Evolutionary conservation across 2,329 filamentous ascomycete genomes (phyloP).

Genomic region (Colletotrichum incanum): DNA sequence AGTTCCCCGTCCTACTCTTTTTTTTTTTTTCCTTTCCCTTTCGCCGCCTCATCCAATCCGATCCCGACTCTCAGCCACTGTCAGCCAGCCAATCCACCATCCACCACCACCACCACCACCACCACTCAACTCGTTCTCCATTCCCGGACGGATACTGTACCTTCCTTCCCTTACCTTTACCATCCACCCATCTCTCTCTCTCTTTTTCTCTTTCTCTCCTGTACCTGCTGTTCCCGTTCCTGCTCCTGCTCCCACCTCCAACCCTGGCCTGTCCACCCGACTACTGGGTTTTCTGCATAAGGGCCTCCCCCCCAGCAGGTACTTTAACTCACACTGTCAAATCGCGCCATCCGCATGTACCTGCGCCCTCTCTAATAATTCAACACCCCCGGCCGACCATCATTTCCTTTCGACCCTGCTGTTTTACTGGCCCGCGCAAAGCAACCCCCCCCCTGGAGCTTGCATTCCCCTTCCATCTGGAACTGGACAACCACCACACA

Average conservation of each 20-base stretch:
- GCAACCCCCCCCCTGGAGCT: constrained; percentile 45
- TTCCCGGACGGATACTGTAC: neutral
- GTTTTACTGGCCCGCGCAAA: constrained; percentile 44
- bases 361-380: constrained; percentile 31
- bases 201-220: constrained; percentile 6
- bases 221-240: constrained; percentile 22
- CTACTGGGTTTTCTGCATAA: constrained; percentile 41
- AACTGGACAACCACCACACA: constrained; percentile 41
- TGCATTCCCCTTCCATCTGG: constrained; percentile 45
- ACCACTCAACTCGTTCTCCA: constrained; percentile 3
- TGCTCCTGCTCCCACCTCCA: constrained; percentile 16
- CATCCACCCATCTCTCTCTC: neutral
- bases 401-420: constrained; percentile 44
- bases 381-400: constrained; percentile 42
- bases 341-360: constrained; percentile 27
- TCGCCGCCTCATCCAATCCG: neutral
- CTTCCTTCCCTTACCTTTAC: constrained; percentile 13
- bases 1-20: neutral
- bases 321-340: constrained; percentile 6
- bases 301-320: constrained; percentile 18
- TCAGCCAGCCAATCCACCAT: constrained; percentile 5
- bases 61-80: neutral
- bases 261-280: constrained; percentile 35
- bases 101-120: neutral
- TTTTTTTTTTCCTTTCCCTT: neutral